Conservation (phyloP, 139 green algal species). For the Coccomyxa sp. region DNA sequence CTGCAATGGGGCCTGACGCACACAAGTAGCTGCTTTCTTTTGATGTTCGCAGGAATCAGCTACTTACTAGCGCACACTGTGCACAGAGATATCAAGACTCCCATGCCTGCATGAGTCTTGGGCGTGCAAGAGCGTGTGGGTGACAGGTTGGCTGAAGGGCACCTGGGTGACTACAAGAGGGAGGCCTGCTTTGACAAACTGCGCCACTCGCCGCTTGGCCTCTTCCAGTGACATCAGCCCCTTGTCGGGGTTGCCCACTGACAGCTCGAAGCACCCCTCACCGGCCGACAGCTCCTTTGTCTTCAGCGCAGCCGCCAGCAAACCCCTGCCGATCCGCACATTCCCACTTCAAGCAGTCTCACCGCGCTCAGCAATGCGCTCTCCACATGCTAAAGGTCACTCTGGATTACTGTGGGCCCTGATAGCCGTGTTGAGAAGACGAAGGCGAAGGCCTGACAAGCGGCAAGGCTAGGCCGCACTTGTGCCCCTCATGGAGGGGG, state of each 20-base stretch:
- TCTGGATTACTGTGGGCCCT: no score
- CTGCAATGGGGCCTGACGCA: no score
- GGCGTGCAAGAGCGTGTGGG: background rate
- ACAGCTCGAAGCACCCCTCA: slow-evolving; percentile 72
- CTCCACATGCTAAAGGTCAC: background rate
- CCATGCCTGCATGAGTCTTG: no score
- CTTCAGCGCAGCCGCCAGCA: slow-evolving; percentile 30
- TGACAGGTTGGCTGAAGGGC: background rate
- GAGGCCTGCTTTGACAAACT: slow-evolving; percentile 60
- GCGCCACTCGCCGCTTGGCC: slow-evolving; percentile 54
- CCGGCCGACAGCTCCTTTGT: background rate
- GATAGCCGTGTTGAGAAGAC: no score
- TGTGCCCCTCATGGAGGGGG: slow-evolving; percentile 81
- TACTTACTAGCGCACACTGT: background rate
- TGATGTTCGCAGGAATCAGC: background rate
- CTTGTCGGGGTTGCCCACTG: slow-evolving; percentile 90
- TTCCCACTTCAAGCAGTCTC: background rate
- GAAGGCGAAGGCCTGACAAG: no score
- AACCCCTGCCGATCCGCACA: slow-evolving; percentile 18
- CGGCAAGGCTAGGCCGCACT: background rate
- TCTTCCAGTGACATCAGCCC: slow-evolving; percentile 56
- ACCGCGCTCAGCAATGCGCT: background rate
- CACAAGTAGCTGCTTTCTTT: background rate
- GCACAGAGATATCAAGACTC: no score
- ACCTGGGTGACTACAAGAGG: slow-evolving; percentile 69